phyloP scores from a whole-genome alignment of 306 rosid genomes.

The Cucurbita argyrosperma region DNA sequence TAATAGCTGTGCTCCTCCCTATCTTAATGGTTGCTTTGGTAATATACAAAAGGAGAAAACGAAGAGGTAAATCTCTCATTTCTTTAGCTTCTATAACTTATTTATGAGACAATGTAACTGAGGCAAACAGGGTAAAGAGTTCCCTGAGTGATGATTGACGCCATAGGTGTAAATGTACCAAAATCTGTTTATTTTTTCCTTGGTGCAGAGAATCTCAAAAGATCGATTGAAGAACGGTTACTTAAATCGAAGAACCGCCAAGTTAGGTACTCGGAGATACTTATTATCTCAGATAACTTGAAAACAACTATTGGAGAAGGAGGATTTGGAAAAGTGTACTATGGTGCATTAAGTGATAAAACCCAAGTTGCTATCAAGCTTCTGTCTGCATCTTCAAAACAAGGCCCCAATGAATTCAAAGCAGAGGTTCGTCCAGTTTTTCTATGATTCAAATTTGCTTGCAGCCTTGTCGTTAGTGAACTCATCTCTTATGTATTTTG shows the following conservation, averaged over 20 bases:
- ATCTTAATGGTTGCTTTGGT: neutral
- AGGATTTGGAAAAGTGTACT: slow-evolving; percentile 35
- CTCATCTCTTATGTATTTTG: neutral
- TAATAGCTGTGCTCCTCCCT: neutral
- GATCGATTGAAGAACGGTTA: neutral
- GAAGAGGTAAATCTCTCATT: neutral
- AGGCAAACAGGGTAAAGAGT: neutral
- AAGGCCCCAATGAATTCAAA: slow-evolving; percentile 22
- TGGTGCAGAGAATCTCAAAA: neutral
- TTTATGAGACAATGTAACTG: neutral
- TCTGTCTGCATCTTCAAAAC: slow-evolving; percentile 19
- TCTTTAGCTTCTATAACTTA: neutral
- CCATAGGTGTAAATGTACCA: neutral
- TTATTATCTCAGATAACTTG: slow-evolving; percentile 20
- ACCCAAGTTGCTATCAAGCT: slow-evolving; percentile 27
- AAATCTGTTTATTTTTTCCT: neutral
- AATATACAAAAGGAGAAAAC: slow-evolving; percentile 5
- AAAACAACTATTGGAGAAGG: slow-evolving; percentile 24
- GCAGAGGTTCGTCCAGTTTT: slow-evolving; percentile 19
- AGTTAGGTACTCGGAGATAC: slow-evolving; percentile 13
- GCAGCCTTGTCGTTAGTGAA: neutral
- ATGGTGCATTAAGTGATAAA: slow-evolving; percentile 11
- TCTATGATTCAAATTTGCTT: neutral
- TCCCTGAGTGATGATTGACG: neutral
- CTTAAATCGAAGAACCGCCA: slow-evolving; percentile 10